A percentile compares a stretch with the other conserved stretches of the same genome.
Conservation (phyloP, 2,329 filamentous ascomycete genomes). For the Diaporthe australafricana region DNA sequence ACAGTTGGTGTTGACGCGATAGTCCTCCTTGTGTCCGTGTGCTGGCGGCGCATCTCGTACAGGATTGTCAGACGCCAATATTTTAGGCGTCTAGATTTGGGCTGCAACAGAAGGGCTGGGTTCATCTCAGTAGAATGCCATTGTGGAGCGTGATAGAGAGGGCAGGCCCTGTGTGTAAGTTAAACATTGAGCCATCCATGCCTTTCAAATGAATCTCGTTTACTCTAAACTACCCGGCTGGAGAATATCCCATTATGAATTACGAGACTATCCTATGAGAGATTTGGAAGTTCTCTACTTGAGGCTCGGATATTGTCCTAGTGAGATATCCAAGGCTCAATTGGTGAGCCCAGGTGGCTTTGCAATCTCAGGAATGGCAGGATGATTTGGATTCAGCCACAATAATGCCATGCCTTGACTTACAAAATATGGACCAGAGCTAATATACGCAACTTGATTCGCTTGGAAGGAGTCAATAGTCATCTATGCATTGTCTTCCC, state of each 20-base stretch:
- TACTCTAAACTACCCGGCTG: neutral
- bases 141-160: neutral
- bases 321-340: neutral
- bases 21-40: neutral
- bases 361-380: neutral
- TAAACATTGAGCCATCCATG: neutral
- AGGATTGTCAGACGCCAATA: neutral
- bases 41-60: neutral
- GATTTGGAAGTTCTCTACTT: too few relatives aligned
- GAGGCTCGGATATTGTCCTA: neutral
- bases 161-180: neutral
- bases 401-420: neutral
- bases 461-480: neutral
- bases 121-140: neutral
- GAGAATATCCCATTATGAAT: neutral
- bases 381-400: neutral
- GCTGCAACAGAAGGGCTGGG: neutral
- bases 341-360: neutral
- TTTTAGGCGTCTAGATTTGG: neutral
- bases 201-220: neutral
- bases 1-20: neutral
- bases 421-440: neutral
- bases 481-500: neutral
- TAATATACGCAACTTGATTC: neutral
- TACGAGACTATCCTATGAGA: too few relatives aligned